phyloP scores from a whole-genome alignment of 176 grass and related monocot genomes.

The Zea luxurians region DNA sequence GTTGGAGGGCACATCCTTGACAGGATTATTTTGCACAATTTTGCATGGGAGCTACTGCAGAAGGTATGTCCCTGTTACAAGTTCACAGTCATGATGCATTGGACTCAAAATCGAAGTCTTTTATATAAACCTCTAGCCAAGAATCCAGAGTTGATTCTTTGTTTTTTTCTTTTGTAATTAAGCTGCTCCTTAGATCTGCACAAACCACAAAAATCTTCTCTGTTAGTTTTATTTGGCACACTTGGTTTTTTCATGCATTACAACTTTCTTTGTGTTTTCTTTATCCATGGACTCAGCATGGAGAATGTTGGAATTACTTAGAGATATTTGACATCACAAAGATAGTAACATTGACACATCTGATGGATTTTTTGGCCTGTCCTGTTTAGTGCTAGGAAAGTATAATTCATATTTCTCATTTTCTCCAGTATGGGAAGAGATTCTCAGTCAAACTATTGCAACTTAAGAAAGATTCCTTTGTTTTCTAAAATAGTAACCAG shows the following conservation, averaged over 20 bases:
- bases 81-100: conserved; percentile 22
- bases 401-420: conserved; percentile 1
- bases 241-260: background rate
- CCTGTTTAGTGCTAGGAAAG: background rate
- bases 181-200: conserved; percentile 25
- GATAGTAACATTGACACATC: background rate
- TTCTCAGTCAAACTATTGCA: background rate
- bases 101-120: conserved; percentile 31
- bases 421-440: background rate
- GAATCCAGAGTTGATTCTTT: conserved; percentile 1
- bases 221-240: background rate
- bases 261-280: conserved; percentile 7
- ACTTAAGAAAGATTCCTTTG: background rate
- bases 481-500: background rate
- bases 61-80: conserved; percentile 60
- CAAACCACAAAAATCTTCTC: conserved; percentile 17
- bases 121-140: conserved; percentile 14
- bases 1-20: conserved; percentile 96
- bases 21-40: conserved; percentile 76
- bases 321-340: conserved; percentile 9
- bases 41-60: conserved; percentile 80
- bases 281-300: conserved; percentile 25
- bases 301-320: background rate
- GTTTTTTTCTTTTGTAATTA: conserved; percentile 19
- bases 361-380: background rate